Percentiles rank a stretch among this genome's conserved stretches.
Evolutionary conservation across 306 rosid genomes (phyloP).

Genomic region (Vigna hirtella): DNA sequence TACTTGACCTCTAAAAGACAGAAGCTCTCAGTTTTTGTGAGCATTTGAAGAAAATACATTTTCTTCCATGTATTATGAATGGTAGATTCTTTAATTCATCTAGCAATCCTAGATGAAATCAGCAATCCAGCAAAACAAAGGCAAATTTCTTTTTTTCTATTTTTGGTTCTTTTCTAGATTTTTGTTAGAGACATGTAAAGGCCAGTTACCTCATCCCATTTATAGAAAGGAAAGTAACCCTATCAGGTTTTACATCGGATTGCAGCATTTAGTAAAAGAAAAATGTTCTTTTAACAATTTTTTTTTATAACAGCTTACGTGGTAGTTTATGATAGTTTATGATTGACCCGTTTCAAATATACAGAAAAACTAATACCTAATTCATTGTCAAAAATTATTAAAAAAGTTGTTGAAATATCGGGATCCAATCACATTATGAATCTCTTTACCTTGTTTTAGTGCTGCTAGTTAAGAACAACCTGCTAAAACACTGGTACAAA

Average conservation of each 20-base stretch:
- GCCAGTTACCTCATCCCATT: background rate
- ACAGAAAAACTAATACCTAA: too few species aligned
- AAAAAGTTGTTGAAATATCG: too few species aligned
- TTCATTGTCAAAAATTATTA: too few species aligned
- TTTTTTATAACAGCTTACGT: too few species aligned
- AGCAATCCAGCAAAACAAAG: background rate
- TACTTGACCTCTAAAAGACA: background rate
- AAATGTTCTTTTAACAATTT: slow-evolving; percentile 53
- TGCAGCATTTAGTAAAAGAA: slow-evolving; percentile 63
- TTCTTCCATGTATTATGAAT: background rate
- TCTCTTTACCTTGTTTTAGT: slow-evolving; percentile 75
- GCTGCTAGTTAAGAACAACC: slow-evolving; percentile 83
- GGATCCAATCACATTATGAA: slow-evolving; percentile 56
- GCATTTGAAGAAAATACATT: background rate
- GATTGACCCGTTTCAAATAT: too few species aligned
- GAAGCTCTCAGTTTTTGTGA: background rate
- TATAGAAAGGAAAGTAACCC: slow-evolving; percentile 72
- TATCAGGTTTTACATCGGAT: slow-evolving; percentile 62
- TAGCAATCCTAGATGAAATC: background rate
- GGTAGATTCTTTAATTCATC: background rate
- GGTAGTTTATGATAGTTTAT: too few species aligned
- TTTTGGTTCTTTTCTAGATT: background rate
- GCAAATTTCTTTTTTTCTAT: background rate
- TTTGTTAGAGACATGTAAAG: background rate
- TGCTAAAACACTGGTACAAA: slow-evolving; percentile 69